Percentiles rank a stretch among this genome's conserved stretches.
These are phyloP conservation scores for Yamadazyma buinensis DNA, from an alignment of 1,139 yeast genomes.

Conservation along the genomic window DNA sequence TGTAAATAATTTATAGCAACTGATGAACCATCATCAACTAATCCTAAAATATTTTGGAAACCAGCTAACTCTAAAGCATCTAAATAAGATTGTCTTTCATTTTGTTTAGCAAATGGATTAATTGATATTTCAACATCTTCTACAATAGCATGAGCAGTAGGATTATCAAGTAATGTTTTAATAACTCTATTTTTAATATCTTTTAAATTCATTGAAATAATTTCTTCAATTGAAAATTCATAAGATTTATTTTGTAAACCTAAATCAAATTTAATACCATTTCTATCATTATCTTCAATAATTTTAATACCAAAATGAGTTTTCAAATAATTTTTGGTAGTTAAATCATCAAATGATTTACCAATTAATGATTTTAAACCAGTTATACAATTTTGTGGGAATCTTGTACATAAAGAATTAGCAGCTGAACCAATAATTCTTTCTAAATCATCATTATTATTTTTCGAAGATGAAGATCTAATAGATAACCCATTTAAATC, in stretches of 20 bases:
- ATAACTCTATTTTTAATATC: constrained; percentile 67
- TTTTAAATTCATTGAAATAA: constrained; percentile 76
- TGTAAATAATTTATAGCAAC: constrained; percentile 77
- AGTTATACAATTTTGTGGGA: constrained; percentile 67
- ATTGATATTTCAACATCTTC: constrained; percentile 72
- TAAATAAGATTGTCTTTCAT: constrained; percentile 65
- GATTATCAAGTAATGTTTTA: constrained; percentile 28
- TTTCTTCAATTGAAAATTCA: constrained; percentile 60
- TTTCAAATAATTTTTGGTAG: constrained; percentile 40
- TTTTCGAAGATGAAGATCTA: constrained; percentile 32
- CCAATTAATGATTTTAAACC: constrained; percentile 75
- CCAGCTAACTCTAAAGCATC: constrained; percentile 77
- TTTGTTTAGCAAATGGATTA: constrained; percentile 65
- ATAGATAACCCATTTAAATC: constrained; percentile 78
- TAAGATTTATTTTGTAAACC: constrained; percentile 42
- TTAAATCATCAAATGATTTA: constrained; percentile 45
- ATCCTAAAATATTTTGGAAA: constrained; percentile 52
- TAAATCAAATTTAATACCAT: constrained; percentile 55
- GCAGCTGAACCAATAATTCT: constrained; percentile 80
- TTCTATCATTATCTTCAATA: constrained; percentile 32
- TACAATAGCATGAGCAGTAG: constrained; percentile 34
- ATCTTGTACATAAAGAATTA: constrained; percentile 63
- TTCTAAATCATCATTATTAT: constrained; percentile 49
- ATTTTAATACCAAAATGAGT: constrained; percentile 63
- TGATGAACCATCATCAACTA: constrained; percentile 88